phyloP scores from a whole-genome alignment of 345 rosid genomes.

The Dipteronia sinensis region DNA sequence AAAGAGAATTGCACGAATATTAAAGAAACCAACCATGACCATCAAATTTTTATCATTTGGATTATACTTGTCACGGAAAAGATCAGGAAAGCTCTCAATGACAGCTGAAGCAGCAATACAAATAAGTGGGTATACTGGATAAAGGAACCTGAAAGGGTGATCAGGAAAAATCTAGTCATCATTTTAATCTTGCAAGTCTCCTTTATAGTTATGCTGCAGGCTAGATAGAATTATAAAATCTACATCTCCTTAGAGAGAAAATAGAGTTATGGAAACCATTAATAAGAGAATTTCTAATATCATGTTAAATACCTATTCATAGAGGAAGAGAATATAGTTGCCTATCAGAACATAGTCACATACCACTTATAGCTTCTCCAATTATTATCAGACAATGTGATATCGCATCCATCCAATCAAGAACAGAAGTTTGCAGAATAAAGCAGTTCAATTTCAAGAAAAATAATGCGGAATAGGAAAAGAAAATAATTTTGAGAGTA shows the following conservation, averaged over 20 bases:
- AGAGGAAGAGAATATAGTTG: neutral
- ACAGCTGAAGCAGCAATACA: conserved; percentile 96
- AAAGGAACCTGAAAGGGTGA: conserved; percentile 71
- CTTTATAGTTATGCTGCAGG: neutral
- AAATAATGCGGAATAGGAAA: too few species aligned
- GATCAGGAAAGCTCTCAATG: conserved; percentile 94
- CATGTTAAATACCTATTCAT: neutral
- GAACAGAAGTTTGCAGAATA: neutral
- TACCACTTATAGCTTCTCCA: too few species aligned
- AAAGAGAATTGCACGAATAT: conserved; percentile 2
- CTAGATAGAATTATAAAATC: neutral
- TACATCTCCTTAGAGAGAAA: neutral
- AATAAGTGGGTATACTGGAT: conserved; percentile 91
- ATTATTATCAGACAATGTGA: neutral
- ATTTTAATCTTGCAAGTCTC: neutral
- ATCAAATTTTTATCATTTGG: conserved; percentile 48
- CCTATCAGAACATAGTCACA: neutral
- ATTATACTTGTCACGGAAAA: conserved; percentile 65
- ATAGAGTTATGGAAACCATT: neutral
- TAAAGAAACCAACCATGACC: conserved; percentile 51
- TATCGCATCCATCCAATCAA: neutral
- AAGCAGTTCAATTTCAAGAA: neutral
- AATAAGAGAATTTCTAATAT: neutral
- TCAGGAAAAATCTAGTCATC: conserved; percentile 19
- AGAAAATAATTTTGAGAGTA: too few species aligned